Percentiles rank a stretch among this genome's conserved stretches.
Conservation (phyloP, 495 filamentous ascomycete genomes). For the Aspergillus taichungensis region DNA sequence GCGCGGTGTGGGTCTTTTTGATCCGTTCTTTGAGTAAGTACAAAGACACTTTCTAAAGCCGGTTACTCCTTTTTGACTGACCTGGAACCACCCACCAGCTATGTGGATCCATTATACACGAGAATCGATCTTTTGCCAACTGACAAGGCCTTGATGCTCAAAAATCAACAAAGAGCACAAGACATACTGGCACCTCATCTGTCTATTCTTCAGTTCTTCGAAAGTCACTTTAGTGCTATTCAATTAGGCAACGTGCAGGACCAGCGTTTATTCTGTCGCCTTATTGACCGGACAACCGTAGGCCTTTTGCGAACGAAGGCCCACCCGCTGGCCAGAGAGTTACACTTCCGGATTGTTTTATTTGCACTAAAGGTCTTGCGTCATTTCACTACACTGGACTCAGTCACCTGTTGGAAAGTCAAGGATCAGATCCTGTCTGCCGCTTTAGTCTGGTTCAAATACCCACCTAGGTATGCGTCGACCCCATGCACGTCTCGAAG, state of each 20-base stretch:
- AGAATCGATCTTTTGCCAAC: conserved; percentile 90
- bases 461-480: conserved; percentile 51
- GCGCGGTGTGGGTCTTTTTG: conserved; percentile 72
- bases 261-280: conserved; percentile 67
- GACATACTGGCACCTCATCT: conserved; percentile 78
- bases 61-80: no score
- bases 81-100: conserved; percentile 29
- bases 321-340: conserved; percentile 83
- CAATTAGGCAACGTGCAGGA: conserved; percentile 70
- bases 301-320: conserved; percentile 57
- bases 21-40: conserved; percentile 53
- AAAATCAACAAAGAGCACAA: conserved; percentile 66
- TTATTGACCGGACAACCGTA: conserved; percentile 66
- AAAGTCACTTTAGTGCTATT: conserved; percentile 88
- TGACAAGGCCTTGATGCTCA: conserved; percentile 65
- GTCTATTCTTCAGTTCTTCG: conserved; percentile 77
- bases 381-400: conserved; percentile 53
- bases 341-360: conserved; percentile 78
- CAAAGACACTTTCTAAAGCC: neutral
- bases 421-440: conserved; percentile 85
- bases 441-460: conserved; percentile 78
- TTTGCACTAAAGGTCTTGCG: conserved; percentile 71
- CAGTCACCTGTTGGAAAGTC: conserved; percentile 57
- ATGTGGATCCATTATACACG: conserved; percentile 78
- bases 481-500: neutral